Base-by-base conservation (phyloP, 305 asterid species). In the Fraxinus angustifolia region DNA sequence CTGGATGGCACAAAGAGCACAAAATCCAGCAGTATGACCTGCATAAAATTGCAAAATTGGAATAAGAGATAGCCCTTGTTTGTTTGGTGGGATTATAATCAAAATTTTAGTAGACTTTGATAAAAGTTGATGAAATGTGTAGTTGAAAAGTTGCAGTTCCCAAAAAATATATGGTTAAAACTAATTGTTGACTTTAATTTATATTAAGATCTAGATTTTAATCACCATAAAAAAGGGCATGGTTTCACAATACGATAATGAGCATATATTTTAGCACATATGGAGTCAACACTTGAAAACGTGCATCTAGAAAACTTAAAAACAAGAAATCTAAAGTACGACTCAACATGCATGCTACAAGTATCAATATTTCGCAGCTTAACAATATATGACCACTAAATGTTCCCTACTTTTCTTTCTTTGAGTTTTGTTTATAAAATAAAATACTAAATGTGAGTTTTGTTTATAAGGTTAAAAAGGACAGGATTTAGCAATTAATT, bases 1-100 rank as follows among this genome's bases (percentile, higher is more conserved):
- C 89, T 96, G 99, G 77, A 96, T 94, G 82, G 99, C 97, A 87
- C 99, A 96, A 33, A 96, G 87, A 77, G 98, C 98, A 92, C 99
- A 96, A 86, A 96, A 96, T 35, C 99, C 99, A 81, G 98, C 91
- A 60, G 81, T 91, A 16, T 89, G 98, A 75, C 99, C 99, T 96
- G 87, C 91, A 91, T 33, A 78, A 79, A 82, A 81, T 31, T 14
- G 60, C 35, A 79, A 33, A 75, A 48, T 85, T 80, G 82, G 82
- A 79, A 76, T 21, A 11, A 7, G 36, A 78, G 50, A 42, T 42
- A 10, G 48, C 14, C 48, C 48, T 28, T 28, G 36, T 34, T 6
- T 36, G 42, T 36, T 10, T 42, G 3, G 50, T 42, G 50, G 50
- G 16, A 42, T 42, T 42, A 42, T 10, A 42, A 42, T 10, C 50